Percentiles rank a stretch among this genome's conserved stretches.
These are phyloP conservation scores for Canavalia ensiformis DNA, from an alignment of 306 rosid species.

Conservation along the genomic window DNA sequence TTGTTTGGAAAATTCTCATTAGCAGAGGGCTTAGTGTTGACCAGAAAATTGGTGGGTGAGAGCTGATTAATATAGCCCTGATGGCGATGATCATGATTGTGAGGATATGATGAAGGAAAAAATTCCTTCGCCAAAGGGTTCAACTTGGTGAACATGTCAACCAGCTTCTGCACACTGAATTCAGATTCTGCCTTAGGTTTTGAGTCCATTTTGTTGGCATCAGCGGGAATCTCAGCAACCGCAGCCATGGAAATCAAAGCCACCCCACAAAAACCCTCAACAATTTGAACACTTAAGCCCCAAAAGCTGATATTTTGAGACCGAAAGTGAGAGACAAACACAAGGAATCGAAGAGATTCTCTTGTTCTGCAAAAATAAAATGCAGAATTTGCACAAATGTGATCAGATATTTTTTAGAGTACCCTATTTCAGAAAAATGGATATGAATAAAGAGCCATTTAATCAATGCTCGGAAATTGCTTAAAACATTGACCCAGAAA, in stretches of 20 bases:
- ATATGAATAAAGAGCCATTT: conserved; percentile 31
- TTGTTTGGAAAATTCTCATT: conserved; percentile 63
- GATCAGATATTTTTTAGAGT: conserved; percentile 42
- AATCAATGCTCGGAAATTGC: conserved; percentile 1
- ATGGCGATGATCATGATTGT: conserved; percentile 52
- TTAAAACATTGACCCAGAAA: conserved; percentile 24
- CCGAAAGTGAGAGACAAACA: background rate
- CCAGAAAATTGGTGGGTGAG: conserved; percentile 58
- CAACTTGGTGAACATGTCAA: conserved; percentile 92
- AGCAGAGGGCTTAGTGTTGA: conserved; percentile 59
- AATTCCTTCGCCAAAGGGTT: conserved; percentile 95
- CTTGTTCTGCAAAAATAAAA: conserved; percentile 14
- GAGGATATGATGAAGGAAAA: conserved; percentile 78
- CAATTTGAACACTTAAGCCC: conserved; percentile 26
- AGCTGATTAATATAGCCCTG: conserved; percentile 57
- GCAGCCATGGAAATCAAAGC: conserved; percentile 81
- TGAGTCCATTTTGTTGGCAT: conserved; percentile 84
- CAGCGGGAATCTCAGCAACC: conserved; percentile 83
- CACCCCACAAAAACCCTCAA: conserved; percentile 44
- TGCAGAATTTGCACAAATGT: conserved; percentile 41
- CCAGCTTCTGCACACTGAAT: conserved; percentile 87
- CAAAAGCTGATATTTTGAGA: conserved; percentile 25
- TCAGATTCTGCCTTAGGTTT: conserved; percentile 67
- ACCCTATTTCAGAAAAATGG: conserved; percentile 5
- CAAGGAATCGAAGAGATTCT: conserved; percentile 44